Evolutionary conservation across 139 green algal species (phyloP).

Genomic region (Chlorella sorokiniana): DNA sequence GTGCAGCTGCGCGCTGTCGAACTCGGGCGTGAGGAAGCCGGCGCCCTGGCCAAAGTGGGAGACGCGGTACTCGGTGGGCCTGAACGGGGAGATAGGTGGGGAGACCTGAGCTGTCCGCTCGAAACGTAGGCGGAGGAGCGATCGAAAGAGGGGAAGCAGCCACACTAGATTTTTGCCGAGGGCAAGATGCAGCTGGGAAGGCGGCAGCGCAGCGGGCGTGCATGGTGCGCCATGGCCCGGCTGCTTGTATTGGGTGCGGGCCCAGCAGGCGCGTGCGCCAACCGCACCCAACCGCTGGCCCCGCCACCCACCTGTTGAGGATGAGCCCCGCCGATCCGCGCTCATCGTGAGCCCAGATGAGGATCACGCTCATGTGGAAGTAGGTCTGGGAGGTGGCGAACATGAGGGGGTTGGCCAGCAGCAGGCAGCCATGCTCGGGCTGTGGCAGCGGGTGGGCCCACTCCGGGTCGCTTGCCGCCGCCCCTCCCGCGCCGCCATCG

Average conservation of each 20-base stretch:
- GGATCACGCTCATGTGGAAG: constrained; percentile 77
- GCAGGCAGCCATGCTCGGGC: constrained; percentile 80
- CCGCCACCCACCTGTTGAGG: constrained; percentile 65
- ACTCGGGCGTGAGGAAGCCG: constrained; percentile 54
- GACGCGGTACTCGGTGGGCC: constrained; percentile 62
- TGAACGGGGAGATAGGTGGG: not conserved
- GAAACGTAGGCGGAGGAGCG: not conserved
- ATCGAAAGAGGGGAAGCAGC: not conserved
- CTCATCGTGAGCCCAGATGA: constrained; percentile 73
- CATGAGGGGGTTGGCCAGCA: constrained; percentile 78
- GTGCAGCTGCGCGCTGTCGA: constrained; percentile 65
- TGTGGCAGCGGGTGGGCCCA: constrained; percentile 80
- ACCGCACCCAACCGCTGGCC: no score
- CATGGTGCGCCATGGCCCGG: not conserved
- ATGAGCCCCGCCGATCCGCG: constrained; percentile 76
- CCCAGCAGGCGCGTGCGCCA: not conserved
- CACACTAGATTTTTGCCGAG: not conserved
- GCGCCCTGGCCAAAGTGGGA: constrained; percentile 28
- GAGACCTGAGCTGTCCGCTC: not conserved
- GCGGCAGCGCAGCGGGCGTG: not conserved
- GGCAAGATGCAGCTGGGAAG: not conserved
- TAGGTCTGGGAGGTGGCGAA: constrained; percentile 73
- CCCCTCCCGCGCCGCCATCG: not conserved
- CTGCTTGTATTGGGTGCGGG: no score
- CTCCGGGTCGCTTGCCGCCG: not conserved